These are phyloP conservation scores for Suillus subluteus DNA, from an alignment of 768 basidiomycete genomes.

Conservation along the genomic window DNA sequence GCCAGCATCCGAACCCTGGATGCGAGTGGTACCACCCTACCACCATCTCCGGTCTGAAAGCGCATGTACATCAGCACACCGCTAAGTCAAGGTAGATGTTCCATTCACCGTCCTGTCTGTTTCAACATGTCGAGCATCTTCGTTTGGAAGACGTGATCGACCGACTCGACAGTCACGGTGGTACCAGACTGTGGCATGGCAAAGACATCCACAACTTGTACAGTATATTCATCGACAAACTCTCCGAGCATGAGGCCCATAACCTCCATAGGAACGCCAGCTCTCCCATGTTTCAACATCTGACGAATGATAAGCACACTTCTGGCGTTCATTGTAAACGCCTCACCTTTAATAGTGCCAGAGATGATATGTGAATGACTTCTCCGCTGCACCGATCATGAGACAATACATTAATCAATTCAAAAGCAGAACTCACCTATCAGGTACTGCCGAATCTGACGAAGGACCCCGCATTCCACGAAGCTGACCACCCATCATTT, in stretches of 20 bases:
- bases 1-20: constrained; percentile 99
- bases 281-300: constrained; percentile 99
- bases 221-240: constrained; percentile 97
- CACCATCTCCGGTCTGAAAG: constrained; percentile 88
- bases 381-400: constrained; percentile 61
- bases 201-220: constrained; percentile 95
- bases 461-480: constrained; percentile 46
- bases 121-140: constrained; percentile 99
- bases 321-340: not conserved
- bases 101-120: constrained; percentile 89
- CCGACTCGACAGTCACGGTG: constrained; percentile 95
- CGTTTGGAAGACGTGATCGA: constrained; percentile 97
- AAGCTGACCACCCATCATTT: constrained; percentile 52
- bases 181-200: constrained; percentile 99
- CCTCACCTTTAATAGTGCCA: constrained; percentile 92
- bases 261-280: constrained; percentile 99
- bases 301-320: constrained; percentile 36
- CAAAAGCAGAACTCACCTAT: constrained; percentile 60
- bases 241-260: constrained; percentile 99
- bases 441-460: constrained; percentile 61
- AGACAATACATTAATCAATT: constrained; percentile 14
- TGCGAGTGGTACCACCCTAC: constrained; percentile 99
- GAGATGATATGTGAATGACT: constrained; percentile 95
- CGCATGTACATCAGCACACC: constrained; percentile 12
- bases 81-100: constrained; percentile 10